Base-by-base conservation (phyloP, 352 stramenopile genomes). In the Globisporangium viniferum region DNA sequence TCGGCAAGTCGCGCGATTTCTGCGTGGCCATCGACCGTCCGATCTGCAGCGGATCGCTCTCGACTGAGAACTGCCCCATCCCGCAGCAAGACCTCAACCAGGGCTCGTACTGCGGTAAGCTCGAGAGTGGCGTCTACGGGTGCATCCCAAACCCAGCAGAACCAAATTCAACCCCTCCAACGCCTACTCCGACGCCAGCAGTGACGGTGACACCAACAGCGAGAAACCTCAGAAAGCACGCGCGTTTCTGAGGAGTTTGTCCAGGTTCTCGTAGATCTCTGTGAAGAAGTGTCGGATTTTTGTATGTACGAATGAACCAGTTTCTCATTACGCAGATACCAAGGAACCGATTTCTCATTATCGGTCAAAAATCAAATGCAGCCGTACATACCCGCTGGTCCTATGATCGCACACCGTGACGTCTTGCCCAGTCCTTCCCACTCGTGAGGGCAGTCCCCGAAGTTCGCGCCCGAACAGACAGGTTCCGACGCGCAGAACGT, bases 91-190 rank as follows among this genome's bases (percentile, higher is more conserved):
- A 66, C 10, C 67, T 87, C 3, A 69, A 70, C 7, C 61, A 76
- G 29, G 77, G 77, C 35, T 83, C 80, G 15, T 68, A 73, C 58
- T 89, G 80, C 54, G 64, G 62, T 1, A 27, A 64, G 33, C 57
- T 86, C 5, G 22, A 58, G 3, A 55, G 22, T 2, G 68, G 59
- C 5, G 62, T 72, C 3, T 81, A 77, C 44, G 74, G 72, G 54
- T 88, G 80, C 54, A 55, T 74, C 10, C 55, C 68, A 18, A 39
- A 44, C 14, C n/a, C 54, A n/a, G 29, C 48, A 51, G 12, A 20
- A 36, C 44, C 35, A 51, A 41, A n/a, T 6, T 8, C 33, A 29
- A 46, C 5, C 3, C 58, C 15, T 18, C 12, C 29, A 15, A 58
- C 24, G 3, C 22, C 14, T 18, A 22, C 2, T 1, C 29, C 29